A percentile compares a stretch with the other conserved stretches of the same genome.
Conservation (phyloP, 768 basidiomycete genomes). For the Suillus ampliporus region DNA sequence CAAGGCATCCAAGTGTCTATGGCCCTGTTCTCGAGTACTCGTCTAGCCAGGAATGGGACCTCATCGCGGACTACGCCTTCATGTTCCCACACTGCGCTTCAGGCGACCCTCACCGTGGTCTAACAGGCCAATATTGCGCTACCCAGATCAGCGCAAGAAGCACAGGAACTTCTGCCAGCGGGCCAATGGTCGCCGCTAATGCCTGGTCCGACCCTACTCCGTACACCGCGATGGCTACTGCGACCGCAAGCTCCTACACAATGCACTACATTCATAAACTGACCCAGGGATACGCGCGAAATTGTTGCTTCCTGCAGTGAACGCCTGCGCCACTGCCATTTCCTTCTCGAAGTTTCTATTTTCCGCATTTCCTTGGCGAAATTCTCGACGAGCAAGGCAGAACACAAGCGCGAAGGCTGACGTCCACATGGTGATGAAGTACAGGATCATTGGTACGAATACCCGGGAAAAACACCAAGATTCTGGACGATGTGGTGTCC, state of each 20-base stretch:
- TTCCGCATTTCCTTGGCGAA: slow-evolving; percentile 11
- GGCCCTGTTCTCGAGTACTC: too few relatives aligned
- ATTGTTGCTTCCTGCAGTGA: slow-evolving; percentile 83
- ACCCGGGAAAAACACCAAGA: slow-evolving; percentile 81
- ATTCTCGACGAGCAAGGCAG: slow-evolving; percentile 46
- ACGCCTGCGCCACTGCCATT: slow-evolving; percentile 79
- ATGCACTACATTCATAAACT: not conserved
- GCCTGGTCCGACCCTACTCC: slow-evolving; percentile 82
- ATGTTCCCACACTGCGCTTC: not conserved
- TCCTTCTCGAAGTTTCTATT: too few relatives aligned
- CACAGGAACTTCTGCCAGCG: slow-evolving; percentile 79
- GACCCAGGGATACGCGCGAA: slow-evolving; percentile 50
- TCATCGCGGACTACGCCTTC: not conserved
- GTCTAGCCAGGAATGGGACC: too few relatives aligned
- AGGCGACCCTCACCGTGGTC: slow-evolving; percentile 45
- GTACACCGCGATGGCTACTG: slow-evolving; percentile 78
- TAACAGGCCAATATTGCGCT: slow-evolving; percentile 51
- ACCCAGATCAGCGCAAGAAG: slow-evolving; percentile 72
- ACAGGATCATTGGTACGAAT: slow-evolving; percentile 79
- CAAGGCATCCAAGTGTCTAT: too few relatives aligned
- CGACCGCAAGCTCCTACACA: slow-evolving; percentile 77
- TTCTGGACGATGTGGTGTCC: slow-evolving; percentile 74
- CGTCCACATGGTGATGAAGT: slow-evolving; percentile 81
- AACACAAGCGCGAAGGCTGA: slow-evolving; percentile 64
- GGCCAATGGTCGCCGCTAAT: slow-evolving; percentile 80